Evolutionary conservation across 805 yeast genomes (phyloP).

Genomic region (Priceomyces medius): DNA sequence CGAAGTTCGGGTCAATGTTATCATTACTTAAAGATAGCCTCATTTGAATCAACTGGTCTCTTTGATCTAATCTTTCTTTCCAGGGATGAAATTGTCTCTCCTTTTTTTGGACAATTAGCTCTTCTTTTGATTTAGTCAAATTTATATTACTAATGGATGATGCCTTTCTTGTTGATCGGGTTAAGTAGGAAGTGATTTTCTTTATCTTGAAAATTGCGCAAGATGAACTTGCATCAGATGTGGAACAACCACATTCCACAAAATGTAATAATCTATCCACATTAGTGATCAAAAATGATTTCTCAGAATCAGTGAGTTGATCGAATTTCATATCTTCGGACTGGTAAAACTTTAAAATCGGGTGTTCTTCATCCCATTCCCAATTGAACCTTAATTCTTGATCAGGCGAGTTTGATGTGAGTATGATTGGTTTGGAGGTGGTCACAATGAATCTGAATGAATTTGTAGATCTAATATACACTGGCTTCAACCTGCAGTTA

Average conservation of each 20-base stretch:
- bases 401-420: constrained; percentile 26
- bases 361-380: constrained; percentile 86
- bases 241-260: constrained; percentile 62
- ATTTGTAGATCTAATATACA: constrained; percentile 40
- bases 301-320: constrained; percentile 51
- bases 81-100: constrained; percentile 35
- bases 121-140: constrained; percentile 37
- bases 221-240: constrained; percentile 35
- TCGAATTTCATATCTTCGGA: constrained; percentile 49
- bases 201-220: constrained; percentile 62
- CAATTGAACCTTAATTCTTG: constrained; percentile 77
- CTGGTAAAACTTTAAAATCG: constrained; percentile 56
- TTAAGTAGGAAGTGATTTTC: constrained; percentile 58
- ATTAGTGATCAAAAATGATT: constrained; percentile 55
- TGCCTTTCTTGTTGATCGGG: constrained; percentile 57
- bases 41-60: constrained; percentile 28
- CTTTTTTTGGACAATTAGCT: constrained; percentile 30
- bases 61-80: constrained; percentile 30
- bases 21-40: constrained; percentile 19
- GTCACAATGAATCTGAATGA: constrained; percentile 52
- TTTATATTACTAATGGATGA: constrained; percentile 39
- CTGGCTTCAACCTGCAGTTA: constrained; percentile 63
- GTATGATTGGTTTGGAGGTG: constrained; percentile 52
- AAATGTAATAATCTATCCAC: constrained; percentile 61
- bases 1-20: constrained; percentile 8